Base-by-base conservation (phyloP, 495 filamentous ascomycete genomes). In the Xylaria scruposa region DNA sequence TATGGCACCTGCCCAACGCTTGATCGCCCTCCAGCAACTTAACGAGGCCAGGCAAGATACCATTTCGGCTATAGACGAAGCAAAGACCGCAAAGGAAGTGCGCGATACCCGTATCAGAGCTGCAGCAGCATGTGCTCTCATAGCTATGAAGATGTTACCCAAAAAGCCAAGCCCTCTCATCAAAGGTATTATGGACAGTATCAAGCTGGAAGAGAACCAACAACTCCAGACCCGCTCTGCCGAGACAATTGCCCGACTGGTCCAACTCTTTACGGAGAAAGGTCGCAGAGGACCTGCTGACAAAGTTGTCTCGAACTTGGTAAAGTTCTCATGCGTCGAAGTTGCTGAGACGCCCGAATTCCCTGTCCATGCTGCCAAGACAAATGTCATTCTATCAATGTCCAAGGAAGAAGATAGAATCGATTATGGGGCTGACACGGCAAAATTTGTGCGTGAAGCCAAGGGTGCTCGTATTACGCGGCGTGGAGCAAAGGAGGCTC, bases 331-430 rank as follows among this genome's bases (percentile, higher is more conserved):
- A 77, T 98, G 96, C 77, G 91, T 97, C 71, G 96, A 99, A 76
- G 97, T 95, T 7, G 96, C 97, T 0, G 96, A 98, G 80, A 98
- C 97, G 0, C 96, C 96, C 9, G 97, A 98, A 75, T 98, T 98
- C 80, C 89, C 89, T 17, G 88, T 89, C 42, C 95, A 97, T 76
- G 91, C 89, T 0, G 75, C 83, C 31, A 89, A 95, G 64, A 91
- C 91, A 58, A 90, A 89, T 72, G 90, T 91, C 10, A 94, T 99
- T 70, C 81, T 98, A 44, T 97, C 96, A 0, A 88, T 99, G 72
- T 91, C 94, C 72, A 99, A 98, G 81, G 96, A 99, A 78, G 96
- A 99, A 81, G 95, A 99, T 78, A 89, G 97, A 56, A 91, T 94
- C 74, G 97, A 98, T 75, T 94, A 97, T 77, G 77, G 77, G 1